Base-by-base conservation (phyloP, 352 stramenopile species). In the Pythium aristosporum region DNA sequence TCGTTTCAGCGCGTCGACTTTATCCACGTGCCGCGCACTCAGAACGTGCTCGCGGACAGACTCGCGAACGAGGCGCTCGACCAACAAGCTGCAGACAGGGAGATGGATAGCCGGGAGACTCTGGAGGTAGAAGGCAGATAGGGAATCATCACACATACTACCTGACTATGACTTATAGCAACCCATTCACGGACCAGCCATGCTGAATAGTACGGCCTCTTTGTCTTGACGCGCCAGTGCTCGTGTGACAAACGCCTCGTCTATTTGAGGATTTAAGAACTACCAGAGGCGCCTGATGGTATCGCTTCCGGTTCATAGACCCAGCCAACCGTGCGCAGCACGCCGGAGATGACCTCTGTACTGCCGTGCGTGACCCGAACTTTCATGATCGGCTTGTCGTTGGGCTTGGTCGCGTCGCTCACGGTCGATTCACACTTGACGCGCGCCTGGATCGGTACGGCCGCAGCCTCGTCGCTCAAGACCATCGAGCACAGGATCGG, bases 21-120 rank as follows among this genome's bases (percentile, higher is more conserved):
- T 59, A 65, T 56, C 5, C 77, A 89, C 46, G 74, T 91, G 21
- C 69, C 63, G 10, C 75, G 84, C 21, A 74, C 74, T 16, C 61
- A 82, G 8, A 91, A 92, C 52, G 56, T 68, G 1, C 70, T 65
- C 2, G 84, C 81, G 5, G 84, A 92, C 58, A 71, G 69, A 25
- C 77, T 92, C 12, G 84, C 84, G 8, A 91, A 90, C 60, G 67
- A 84, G 41, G 84, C 80, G 15, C 84, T 91, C 23, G 80, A 93
- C 63, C 56, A 63, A 34, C 56, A 79, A 37, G 57, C 48, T 0
- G 41, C 52, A 2, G 21, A 48, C 16, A 57, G 39, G 12, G 41
- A 61, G 21, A 6, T 57, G 4, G 15, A 64, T 13, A 57, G 54
- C 53, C 42, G 65, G 50, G 28, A 62, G 30, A 53, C 21, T 3